Percentiles rank a stretch among this genome's conserved stretches.
Conservation (phyloP, 768 basidiomycete species). For the Suillus paluster region DNA sequence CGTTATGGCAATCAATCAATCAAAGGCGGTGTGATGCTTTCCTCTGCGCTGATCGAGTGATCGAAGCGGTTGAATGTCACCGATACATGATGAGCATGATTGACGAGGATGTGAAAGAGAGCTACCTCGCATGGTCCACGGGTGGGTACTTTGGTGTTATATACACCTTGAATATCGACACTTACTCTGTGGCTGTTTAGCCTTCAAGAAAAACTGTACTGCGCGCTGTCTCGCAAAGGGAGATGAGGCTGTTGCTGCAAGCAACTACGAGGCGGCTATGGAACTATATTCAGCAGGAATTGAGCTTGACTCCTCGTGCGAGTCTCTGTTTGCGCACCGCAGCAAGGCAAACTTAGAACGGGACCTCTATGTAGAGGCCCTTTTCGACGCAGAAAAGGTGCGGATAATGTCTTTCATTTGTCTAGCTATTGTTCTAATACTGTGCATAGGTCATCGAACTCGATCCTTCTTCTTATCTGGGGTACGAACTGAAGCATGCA, state of each 20-base stretch:
- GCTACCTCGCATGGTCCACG: background rate
- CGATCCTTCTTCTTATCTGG: background rate
- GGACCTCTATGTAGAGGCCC: background rate
- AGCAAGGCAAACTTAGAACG: background rate
- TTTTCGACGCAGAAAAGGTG: background rate
- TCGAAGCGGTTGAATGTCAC: too few relatives aligned
- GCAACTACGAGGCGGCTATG: background rate
- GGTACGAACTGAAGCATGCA: background rate
- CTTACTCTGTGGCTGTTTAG: background rate
- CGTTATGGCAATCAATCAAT: too few relatives aligned
- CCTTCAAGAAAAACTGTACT: background rate
- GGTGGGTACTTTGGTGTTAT: background rate
- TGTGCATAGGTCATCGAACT: background rate
- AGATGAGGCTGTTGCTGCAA: background rate
- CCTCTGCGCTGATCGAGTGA: too few relatives aligned
- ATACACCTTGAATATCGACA: background rate
- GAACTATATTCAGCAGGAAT: conserved; percentile 1
- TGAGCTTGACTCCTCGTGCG: background rate
- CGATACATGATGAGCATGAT: too few relatives aligned
- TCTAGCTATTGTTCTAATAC: background rate
- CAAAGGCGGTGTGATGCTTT: too few relatives aligned
- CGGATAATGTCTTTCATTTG: background rate
- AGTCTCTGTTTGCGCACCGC: background rate
- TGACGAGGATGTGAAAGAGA: too few relatives aligned
- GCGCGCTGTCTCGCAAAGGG: background rate